Percentiles rank a stretch among this genome's conserved stretches.
Evolutionary conservation across 257 asterid genomes (phyloP).

Genomic region (Fraxinus americana): DNA sequence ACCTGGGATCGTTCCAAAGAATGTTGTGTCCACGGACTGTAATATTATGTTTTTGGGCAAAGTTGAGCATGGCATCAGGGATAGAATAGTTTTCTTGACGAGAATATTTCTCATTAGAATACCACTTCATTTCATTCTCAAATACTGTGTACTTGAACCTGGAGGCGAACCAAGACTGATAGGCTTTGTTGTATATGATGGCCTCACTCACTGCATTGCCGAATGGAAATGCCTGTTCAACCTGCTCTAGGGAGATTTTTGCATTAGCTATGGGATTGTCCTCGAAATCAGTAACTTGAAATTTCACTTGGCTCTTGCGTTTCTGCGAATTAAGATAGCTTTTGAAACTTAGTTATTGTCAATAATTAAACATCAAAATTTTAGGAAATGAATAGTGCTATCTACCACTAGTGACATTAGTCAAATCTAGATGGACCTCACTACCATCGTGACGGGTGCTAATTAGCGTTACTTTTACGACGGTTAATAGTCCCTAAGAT

Average conservation of each 20-base stretch:
- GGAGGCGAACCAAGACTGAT: slow-evolving; percentile 55
- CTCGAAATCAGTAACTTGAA: slow-evolving; percentile 24
- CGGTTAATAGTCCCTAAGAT: no score
- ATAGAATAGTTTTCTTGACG: slow-evolving; percentile 50
- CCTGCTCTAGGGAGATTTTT: background rate
- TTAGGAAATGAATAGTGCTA: no score
- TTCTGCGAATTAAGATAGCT: slow-evolving; percentile 6
- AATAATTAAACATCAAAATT: background rate
- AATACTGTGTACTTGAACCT: slow-evolving; percentile 60
- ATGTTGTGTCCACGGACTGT: slow-evolving; percentile 61
- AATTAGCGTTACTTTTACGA: no score
- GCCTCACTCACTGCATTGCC: slow-evolving; percentile 25
- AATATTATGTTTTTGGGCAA: slow-evolving; percentile 36
- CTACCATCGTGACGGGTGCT: no score
- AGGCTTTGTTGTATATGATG: slow-evolving; percentile 18
- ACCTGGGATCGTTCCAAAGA: slow-evolving; percentile 50
- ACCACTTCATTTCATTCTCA: slow-evolving; percentile 70
- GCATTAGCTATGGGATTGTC: slow-evolving; percentile 25
- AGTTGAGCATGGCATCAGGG: slow-evolving; percentile 50
- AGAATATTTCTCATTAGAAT: slow-evolving; percentile 36
- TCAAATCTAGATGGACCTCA: no score
- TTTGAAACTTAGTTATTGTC: background rate
- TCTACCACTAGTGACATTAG: no score
- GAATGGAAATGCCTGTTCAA: slow-evolving; percentile 23
- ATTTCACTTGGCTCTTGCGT: slow-evolving; percentile 33